phyloP scores from a whole-genome alignment of 805 yeast species.

The Metschnikowia hibisci region DNA sequence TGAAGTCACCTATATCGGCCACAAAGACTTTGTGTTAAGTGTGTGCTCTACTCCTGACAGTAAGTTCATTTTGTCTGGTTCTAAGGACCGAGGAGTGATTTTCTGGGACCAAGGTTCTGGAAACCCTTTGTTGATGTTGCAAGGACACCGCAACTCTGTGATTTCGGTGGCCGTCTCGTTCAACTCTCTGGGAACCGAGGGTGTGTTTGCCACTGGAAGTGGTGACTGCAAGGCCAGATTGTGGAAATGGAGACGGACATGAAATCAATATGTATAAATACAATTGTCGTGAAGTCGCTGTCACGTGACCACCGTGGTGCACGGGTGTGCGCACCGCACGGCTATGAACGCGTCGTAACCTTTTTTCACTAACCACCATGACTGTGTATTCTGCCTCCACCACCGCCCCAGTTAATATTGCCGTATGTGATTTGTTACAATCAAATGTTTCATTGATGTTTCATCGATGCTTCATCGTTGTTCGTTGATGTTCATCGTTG shows the following conservation, averaged over 20 bases:
- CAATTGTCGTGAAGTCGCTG: slow-evolving; percentile 1
- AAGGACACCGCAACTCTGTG: slow-evolving; percentile 94
- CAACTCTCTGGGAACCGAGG: slow-evolving; percentile 65
- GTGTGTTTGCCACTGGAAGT: slow-evolving; percentile 93
- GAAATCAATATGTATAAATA: slow-evolving; percentile 8
- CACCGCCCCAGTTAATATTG: slow-evolving; percentile 97
- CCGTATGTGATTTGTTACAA: slow-evolving; percentile 48
- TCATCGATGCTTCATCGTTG: too few relatives aligned
- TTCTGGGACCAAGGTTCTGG: slow-evolving; percentile 95
- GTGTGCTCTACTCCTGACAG: slow-evolving; percentile 94
- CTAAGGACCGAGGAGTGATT: slow-evolving; percentile 94
- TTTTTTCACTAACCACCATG: slow-evolving; percentile 28
- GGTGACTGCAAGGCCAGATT: slow-evolving; percentile 97
- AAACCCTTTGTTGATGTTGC: slow-evolving; percentile 89
- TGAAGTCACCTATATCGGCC: slow-evolving; percentile 92
- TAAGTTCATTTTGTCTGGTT: slow-evolving; percentile 87
- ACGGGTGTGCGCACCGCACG: slow-evolving; percentile 1
- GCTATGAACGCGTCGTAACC: slow-evolving; percentile 1
- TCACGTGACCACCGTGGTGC: not conserved
- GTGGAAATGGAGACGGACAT: slow-evolving; percentile 76
- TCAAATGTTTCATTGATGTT: too few relatives aligned
- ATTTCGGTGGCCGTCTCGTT: slow-evolving; percentile 91
- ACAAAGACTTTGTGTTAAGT: slow-evolving; percentile 90
- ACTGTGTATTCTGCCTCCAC: slow-evolving; percentile 67
- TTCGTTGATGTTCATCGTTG: too few relatives aligned